Evolutionary conservation across 768 basidiomycete species (phyloP).

Genomic region (Lactarius sanguifluus): DNA sequence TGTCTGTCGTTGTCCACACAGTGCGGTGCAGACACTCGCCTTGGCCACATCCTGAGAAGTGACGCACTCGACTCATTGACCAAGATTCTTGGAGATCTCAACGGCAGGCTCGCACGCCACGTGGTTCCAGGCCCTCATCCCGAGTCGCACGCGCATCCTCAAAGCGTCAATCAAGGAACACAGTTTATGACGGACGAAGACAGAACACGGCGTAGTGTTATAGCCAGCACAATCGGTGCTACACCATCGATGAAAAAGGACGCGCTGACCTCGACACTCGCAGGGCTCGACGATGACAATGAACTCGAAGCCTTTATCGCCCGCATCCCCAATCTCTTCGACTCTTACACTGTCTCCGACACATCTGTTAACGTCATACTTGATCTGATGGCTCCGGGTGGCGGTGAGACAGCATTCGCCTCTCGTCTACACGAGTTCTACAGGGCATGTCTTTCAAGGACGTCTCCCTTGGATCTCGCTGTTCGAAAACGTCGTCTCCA

Average conservation of each 20-base stretch:
- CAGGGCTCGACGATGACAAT: background rate
- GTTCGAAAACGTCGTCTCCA: background rate
- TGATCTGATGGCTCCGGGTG: background rate
- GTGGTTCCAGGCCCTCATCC: background rate
- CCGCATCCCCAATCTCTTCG: background rate
- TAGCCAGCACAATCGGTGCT: background rate
- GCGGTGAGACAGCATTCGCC: background rate
- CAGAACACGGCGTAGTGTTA: no score
- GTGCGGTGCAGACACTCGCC: background rate
- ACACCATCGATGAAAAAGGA: background rate
- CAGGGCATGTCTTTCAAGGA: background rate
- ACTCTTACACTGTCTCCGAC: background rate
- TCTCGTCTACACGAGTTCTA: background rate
- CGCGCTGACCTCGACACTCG: background rate
- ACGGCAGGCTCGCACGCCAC: background rate
- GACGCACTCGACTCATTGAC: background rate
- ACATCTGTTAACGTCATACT: background rate
- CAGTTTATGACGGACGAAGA: background rate
- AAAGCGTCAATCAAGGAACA: background rate
- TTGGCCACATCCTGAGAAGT: background rate
- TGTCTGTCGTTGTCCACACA: background rate
- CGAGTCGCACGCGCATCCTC: no score
- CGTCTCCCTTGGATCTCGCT: background rate
- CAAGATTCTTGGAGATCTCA: background rate
- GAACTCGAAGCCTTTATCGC: slow-evolving; percentile 7